Evolutionary conservation across 768 basidiomycete genomes (phyloP), one percentile per base, ranked within the genome.

Genomic region (Artomyces pyxidatus): DNA sequence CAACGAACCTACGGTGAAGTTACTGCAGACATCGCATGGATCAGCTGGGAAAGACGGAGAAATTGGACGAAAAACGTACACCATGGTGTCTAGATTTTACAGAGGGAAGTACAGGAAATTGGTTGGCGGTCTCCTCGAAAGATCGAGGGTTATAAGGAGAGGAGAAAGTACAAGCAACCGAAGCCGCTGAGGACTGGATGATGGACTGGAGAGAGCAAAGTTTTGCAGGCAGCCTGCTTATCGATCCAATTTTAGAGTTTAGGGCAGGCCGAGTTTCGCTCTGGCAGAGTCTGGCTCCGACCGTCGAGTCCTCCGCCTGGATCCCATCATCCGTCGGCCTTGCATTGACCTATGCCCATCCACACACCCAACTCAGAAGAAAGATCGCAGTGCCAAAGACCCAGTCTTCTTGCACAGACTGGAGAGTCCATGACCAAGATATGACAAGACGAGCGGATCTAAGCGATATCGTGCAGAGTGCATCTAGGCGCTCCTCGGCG

Each of bases 41-140:
- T 43, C n/a, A 39, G 48, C 14, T 49, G 25, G 19, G 45, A 39
- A 19, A 6, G 14, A 27, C 25, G 19, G 26, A n/a, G n/a, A n/a
- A n/a, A 38, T 5, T 35, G 21, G 51, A n/a, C 46, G 42, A 22
- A 48, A 37, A 37, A 83, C 88, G 64, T 78, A 90, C 88, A 90
- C 88, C 88, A 90, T 90, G 73, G 62, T 75, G 74, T 66, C 72
- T 79, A 74, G 63, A 58, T 62, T 71, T 70, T 72, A 73, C 57
- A 66, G 59, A 50, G 35, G 42, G 32, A 50, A 48, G 46, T 45
- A 50, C 52, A 61, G 51, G 45, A 51, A 59, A 51, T 17, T 44
- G 42, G 28, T 10, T 21, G 38, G 37, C 26, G 42, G 30, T 27
- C 26, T 41, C 41, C 37, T 37, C 23, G 23, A 6, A 17, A 38